Conservation (phyloP, 2,329 filamentous ascomycete species). For the Trichoderma afroharzianum region DNA sequence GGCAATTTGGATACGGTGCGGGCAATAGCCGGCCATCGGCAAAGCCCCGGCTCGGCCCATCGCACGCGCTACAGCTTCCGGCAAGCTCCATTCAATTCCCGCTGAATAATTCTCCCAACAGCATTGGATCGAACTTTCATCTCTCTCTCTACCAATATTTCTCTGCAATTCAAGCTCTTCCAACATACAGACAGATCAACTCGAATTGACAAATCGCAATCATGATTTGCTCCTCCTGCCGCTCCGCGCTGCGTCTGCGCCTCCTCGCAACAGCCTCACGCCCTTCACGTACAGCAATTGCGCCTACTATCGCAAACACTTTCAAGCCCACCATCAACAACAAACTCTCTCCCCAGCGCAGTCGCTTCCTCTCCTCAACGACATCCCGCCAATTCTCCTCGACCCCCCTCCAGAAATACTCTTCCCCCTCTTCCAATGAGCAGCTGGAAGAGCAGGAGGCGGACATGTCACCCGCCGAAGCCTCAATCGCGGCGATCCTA, state of each 20-base stretch:
- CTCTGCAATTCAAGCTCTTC: not conserved
- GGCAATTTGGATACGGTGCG: not conserved
- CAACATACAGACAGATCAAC: not conserved
- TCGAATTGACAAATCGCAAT: not conserved
- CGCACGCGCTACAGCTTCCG: not conserved
- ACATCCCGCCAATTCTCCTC: not conserved
- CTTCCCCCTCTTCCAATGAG: not conserved
- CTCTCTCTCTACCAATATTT: not conserved
- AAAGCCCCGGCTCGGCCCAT: constrained; percentile 16
- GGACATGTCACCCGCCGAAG: constrained; percentile 49
- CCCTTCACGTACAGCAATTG: not conserved
- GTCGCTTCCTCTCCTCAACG: not conserved
- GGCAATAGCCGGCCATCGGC: constrained; percentile 4
- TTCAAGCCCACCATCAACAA: not conserved
- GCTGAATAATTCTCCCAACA: constrained; percentile 15
- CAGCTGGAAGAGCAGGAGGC: constrained; percentile 21
- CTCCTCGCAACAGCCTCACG: not conserved
- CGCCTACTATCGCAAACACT: not conserved
- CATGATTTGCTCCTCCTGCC: constrained; percentile 23
- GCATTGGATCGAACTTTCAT: not conserved
- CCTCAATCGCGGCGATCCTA: constrained; percentile 55
- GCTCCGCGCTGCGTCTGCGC: constrained; percentile 17
- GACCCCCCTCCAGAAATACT: not conserved
- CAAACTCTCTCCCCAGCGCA: not conserved
- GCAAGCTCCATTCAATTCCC: not conserved